Evolutionary conservation across 2,329 filamentous ascomycete genomes (phyloP).

Genomic region (Dothideomycetes sp.): DNA sequence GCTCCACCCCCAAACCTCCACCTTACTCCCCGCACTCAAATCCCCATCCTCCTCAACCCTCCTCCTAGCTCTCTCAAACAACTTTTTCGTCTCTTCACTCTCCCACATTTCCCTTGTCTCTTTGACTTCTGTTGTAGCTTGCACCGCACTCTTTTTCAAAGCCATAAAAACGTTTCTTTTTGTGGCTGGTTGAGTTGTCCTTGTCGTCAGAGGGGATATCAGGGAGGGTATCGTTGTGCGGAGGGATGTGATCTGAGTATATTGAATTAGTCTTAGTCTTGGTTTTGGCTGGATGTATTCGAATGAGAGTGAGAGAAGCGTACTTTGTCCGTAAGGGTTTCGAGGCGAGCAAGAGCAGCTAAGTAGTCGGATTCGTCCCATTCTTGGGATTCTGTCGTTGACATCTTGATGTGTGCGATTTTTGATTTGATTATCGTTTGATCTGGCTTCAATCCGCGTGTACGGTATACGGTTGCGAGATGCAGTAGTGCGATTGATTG

Average conservation of each 20-base stretch:
- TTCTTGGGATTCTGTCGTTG: too few relatives aligned
- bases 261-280: constrained; percentile 12
- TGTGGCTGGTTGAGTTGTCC: constrained; percentile 17
- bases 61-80: constrained; percentile 28
- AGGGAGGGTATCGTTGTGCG: constrained; percentile 36
- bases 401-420: constrained; percentile 13
- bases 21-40: constrained; percentile 24
- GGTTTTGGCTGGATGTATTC: background rate
- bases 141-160: constrained; percentile 30
- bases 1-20: constrained; percentile 6
- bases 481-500: background rate
- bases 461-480: background rate
- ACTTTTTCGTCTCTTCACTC: constrained; percentile 26
- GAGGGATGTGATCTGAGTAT: constrained; percentile 31
- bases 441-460: too few relatives aligned
- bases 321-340: constrained; percentile 36
- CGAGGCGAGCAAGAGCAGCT: constrained; percentile 36
- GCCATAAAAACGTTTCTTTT: constrained; percentile 30
- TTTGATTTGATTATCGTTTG: background rate
- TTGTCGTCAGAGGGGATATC: constrained; percentile 32
- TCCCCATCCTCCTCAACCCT: constrained; percentile 30
- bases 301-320: background rate
- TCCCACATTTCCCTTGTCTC: constrained; percentile 31
- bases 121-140: constrained; percentile 29
- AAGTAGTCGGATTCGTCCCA: constrained; percentile 34